These are phyloP conservation scores for Penicillium lividum DNA, from an alignment of 495 filamentous ascomycete species.

Conservation along the genomic window DNA sequence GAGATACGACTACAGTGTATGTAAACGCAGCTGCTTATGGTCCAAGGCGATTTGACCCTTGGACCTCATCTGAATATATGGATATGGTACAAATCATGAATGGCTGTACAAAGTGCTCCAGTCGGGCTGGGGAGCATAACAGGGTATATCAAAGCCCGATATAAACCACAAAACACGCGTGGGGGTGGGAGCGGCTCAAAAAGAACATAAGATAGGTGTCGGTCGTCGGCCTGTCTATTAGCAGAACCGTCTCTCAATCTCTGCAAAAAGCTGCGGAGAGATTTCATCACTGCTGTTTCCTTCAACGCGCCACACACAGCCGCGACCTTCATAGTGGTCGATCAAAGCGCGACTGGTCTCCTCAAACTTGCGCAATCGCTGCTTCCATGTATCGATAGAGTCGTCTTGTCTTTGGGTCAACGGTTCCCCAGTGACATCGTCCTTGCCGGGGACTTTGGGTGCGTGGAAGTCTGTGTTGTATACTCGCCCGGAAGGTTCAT, in stretches of 20 bases:
- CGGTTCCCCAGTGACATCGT: slow-evolving; percentile 89
- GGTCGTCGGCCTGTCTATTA: slow-evolving; percentile 11
- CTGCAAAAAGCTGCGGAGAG: slow-evolving; percentile 75
- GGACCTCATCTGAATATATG: slow-evolving; percentile 8
- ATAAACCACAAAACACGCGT: slow-evolving; percentile 2
- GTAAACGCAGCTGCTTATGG: not conserved
- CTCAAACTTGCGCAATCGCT: slow-evolving; percentile 76
- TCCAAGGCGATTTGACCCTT: not conserved
- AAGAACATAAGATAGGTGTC: not conserved
- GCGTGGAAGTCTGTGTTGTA: slow-evolving; percentile 94
- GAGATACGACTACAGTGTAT: slow-evolving; percentile 17
- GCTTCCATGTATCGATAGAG: slow-evolving; percentile 79
- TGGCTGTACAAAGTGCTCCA: slow-evolving; percentile 19
- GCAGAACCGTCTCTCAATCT: slow-evolving; percentile 77
- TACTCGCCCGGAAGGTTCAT: slow-evolving; percentile 85
- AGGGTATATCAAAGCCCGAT: slow-evolving; percentile 19
- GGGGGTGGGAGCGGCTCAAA: not conserved
- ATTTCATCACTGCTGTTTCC: slow-evolving; percentile 94
- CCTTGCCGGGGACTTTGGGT: slow-evolving; percentile 75
- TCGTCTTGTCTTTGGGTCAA: slow-evolving; percentile 84
- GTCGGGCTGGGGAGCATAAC: slow-evolving; percentile 7
- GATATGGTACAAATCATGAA: slow-evolving; percentile 22
- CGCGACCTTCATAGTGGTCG: slow-evolving; percentile 82
- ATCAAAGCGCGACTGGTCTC: slow-evolving; percentile 83
- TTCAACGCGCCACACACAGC: slow-evolving; percentile 84